Percentiles rank a stretch among this genome's conserved stretches.
phyloP scores from a whole-genome alignment of 805 yeast species.

The Kodamaea lidongshanica region DNA sequence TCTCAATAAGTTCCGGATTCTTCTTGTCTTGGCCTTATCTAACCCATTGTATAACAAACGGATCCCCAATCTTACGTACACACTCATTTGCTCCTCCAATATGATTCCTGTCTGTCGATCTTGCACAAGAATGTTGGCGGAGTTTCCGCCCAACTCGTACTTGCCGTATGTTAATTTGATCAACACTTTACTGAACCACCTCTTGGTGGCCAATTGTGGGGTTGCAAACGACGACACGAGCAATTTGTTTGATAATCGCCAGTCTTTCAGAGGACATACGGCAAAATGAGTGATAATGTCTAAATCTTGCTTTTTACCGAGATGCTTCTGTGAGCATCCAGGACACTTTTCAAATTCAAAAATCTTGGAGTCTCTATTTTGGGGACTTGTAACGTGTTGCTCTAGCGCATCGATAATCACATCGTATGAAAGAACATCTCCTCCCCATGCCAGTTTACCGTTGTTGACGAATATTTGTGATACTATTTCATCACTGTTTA shows the following conservation, averaged over 20 bases:
- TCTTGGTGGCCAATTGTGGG: slow-evolving; percentile 71
- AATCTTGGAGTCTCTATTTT: slow-evolving; percentile 21
- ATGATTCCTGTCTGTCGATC: slow-evolving; percentile 84
- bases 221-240: slow-evolving; percentile 69
- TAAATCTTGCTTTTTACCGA: slow-evolving; percentile 46
- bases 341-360: slow-evolving; percentile 74
- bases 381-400: slow-evolving; percentile 22
- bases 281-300: slow-evolving; percentile 86
- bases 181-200: slow-evolving; percentile 81
- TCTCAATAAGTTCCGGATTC: slow-evolving; percentile 55
- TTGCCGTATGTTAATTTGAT: slow-evolving; percentile 86
- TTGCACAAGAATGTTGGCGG: slow-evolving; percentile 91
- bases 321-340: slow-evolving; percentile 59
- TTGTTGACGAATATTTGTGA: slow-evolving; percentile 44
- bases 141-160: slow-evolving; percentile 73
- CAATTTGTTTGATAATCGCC: slow-evolving; percentile 61
- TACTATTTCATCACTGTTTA: slow-evolving; percentile 48
- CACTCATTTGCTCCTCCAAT: slow-evolving; percentile 89
- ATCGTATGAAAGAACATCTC: slow-evolving; percentile 40
- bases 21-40: slow-evolving; percentile 50
- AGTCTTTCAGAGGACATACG: slow-evolving; percentile 72
- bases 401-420: slow-evolving; percentile 47
- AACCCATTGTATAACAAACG: slow-evolving; percentile 75
- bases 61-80: slow-evolving; percentile 83
- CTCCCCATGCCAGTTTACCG: slow-evolving; percentile 46